Base-by-base conservation (phyloP, 1,284 basidiomycete genomes). In the Ustilago shanxiensis region DNA sequence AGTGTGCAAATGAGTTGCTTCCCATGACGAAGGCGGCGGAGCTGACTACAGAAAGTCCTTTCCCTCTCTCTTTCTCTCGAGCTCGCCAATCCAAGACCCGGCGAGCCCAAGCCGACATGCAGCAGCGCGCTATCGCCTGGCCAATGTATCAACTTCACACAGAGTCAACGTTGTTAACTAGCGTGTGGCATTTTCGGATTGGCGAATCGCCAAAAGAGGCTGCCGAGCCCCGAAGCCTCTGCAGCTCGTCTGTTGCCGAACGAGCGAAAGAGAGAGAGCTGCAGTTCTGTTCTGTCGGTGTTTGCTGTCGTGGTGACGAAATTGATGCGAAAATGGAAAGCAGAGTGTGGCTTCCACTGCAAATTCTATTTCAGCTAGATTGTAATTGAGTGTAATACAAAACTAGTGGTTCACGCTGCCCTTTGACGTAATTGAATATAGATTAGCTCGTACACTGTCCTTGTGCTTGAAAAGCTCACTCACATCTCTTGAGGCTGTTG, bases 371-470 rank as follows among this genome's bases (percentile, higher is more conserved):
- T 53, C 31, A 33, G 16, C 29, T 31, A 37, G 37, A 16, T 53
- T 53, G 52, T 37, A 57, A 31, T 35, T 3, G n/a, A n/a, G n/a
- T 20, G 11, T 33, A 14, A 2, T 16, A 41, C 14, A 33, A 50
- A 26, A 10, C 24, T 37, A 39, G 37, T 18, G n/a, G n/a, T n/a
- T n/a, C n/a, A n/a, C n/a, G n/a, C n/a, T 45, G 29, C 16, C 22
- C 39, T 39, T 54, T 1, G 28, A 37, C 49, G 60, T 61, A 61
- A 61, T 61, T 7, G 13, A 35, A 37, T 51, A 11, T 33, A 61
- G 47, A 29, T 51, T 18, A 22, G 11, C 16, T 4, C 14, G 33
- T 55, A 28, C 26, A 47, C 44, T 47, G 11, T n/a, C 10, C 44
- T 47, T 22, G 4, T 9, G 44, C 44, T 47, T n/a, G n/a, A n/a